Conservation (phyloP, 2,329 filamentous ascomycete species). For the Xylaria sp. region DNA sequence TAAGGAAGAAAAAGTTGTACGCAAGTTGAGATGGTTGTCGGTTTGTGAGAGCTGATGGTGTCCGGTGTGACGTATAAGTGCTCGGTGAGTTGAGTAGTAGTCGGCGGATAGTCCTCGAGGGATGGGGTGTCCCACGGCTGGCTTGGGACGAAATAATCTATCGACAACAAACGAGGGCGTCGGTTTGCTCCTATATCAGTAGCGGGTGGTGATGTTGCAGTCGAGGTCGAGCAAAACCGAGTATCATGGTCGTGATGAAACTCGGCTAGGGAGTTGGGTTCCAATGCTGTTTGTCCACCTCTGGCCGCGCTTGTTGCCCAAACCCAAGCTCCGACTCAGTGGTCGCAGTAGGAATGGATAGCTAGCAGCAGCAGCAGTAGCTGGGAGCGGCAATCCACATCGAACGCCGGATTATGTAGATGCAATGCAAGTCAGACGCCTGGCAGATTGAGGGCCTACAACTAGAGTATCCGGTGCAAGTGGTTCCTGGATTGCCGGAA, state of each 20-base stretch:
- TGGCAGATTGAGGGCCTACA: too few relatives aligned
- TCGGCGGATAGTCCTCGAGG: not conserved
- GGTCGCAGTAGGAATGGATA: not conserved
- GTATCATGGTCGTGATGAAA: conserved; percentile 22
- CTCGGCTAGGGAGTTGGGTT: not conserved
- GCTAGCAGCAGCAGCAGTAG: too few relatives aligned
- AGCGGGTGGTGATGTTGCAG: not conserved
- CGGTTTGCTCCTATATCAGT: not conserved
- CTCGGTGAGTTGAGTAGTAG: not conserved
- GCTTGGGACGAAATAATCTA: not conserved
- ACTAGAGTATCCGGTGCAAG: not conserved
- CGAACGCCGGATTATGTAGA: not conserved
- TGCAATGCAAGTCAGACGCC: conserved; percentile 5
- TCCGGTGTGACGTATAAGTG: not conserved
- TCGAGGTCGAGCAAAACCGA: not conserved
- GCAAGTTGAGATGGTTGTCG: not conserved
- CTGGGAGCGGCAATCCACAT: not conserved
- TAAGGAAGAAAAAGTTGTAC: not conserved
- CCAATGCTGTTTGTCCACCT: not conserved
- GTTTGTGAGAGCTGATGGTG: not conserved
- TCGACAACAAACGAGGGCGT: not conserved
- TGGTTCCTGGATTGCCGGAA: not conserved
- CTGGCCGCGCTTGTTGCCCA: not conserved
- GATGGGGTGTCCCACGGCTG: not conserved
- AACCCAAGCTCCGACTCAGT: not conserved